Conservation (phyloP, 345 rosid species). For the Rubroshorea leprosula region DNA sequence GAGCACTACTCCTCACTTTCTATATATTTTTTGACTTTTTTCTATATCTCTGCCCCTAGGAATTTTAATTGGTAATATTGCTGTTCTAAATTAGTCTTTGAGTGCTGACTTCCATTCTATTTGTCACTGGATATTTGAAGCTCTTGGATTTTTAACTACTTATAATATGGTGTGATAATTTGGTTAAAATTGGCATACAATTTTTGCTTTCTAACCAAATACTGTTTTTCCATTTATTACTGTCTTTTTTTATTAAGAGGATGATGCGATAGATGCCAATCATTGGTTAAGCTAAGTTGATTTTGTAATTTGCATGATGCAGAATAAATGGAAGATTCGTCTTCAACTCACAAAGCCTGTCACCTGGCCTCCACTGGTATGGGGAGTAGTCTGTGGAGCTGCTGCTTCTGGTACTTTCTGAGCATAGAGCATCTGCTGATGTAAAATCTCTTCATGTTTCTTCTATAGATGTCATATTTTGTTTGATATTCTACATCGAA, state of each 20-base stretch:
- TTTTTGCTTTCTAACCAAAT: neutral
- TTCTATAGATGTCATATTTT: neutral
- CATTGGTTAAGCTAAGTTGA: neutral
- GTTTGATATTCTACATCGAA: neutral
- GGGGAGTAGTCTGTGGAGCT: slow-evolving; percentile 98
- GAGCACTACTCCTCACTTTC: slow-evolving; percentile 16
- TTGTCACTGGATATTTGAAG: no score
- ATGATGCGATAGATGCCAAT: neutral
- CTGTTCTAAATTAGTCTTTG: no score
- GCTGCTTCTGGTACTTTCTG: slow-evolving; percentile 83
- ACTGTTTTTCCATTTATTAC: neutral
- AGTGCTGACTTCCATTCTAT: no score
- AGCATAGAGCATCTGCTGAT: neutral
- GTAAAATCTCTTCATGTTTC: neutral
- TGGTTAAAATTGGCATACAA: neutral
- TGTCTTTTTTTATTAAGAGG: neutral
- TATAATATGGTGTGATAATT: no score
- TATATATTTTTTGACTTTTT: no score
- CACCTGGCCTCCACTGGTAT: slow-evolving; percentile 96
- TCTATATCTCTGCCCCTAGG: no score
- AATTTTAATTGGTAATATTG: no score
- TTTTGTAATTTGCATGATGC: slow-evolving; percentile 16
- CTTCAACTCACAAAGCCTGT: slow-evolving; percentile 96
- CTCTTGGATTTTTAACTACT: no score
- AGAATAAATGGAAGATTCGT: slow-evolving; percentile 98